Evolutionary conservation across 768 basidiomycete genomes (phyloP), one percentile per base, ranked within the genome.

Genomic region (Pilatotrama ljubarskyi): DNA sequence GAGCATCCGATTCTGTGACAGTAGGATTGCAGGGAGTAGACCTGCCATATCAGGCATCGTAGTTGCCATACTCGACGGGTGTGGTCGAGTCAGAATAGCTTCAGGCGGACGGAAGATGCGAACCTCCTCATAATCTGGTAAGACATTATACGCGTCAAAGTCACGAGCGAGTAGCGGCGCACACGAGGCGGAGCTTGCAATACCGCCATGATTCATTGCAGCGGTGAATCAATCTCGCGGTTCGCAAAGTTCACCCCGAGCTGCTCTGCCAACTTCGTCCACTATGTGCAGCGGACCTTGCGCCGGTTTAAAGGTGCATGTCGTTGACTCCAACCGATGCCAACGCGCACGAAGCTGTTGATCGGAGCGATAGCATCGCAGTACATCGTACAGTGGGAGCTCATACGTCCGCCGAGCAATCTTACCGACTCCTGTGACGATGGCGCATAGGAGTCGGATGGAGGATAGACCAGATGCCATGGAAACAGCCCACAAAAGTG

Each of bases 401-500:
- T 18, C 11, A 18, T 8, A 5, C 36, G 10, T 10, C 50, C 9
- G 13, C 35, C 9, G 35, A 24, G 20, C 32, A 11, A 32, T 32
- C 10, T 20, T 8, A 14, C 29, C 32, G 17, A 20, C 50, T 24
- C 36, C 36, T 20, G 11, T 10, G 24, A 20, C 50, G 35, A 22
- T 51, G 14, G 38, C 55, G n/a, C n/a, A 15, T 22, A 11, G 9
- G n/a, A 17, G 10, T 17, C 25, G 37, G 5, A 57, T 18, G n/a
- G 41, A 26, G 55, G 22, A 29, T 42, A 49, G 47, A 10, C 35
- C 47, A 17, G 29, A 37, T 57, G 18, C 55, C 55, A 57, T 57
- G 55, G 55, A 18, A 35, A 57, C 55, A 13, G 18, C 40, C 29
- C 55, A 50, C 55, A 35, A 57, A n/a, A 37, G 22, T 48, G 46